Evolutionary conservation across 257 asterid genomes (phyloP).

Genomic region (Buddleja alternifolia): DNA sequence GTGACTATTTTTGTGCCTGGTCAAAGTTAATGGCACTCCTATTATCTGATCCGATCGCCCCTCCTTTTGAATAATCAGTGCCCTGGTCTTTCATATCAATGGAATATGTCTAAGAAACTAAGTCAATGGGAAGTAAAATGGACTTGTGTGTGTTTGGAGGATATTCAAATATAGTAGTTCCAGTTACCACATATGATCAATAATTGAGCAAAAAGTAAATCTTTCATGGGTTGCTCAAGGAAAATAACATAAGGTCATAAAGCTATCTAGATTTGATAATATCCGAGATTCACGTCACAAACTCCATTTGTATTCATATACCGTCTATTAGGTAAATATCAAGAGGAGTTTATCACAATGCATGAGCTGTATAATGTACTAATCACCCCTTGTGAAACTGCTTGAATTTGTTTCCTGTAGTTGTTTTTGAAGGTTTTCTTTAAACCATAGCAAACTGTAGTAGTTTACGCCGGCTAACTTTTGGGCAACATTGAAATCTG

Average conservation of each 20-base stretch:
- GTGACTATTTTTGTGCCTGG: background rate
- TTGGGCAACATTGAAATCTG: background rate
- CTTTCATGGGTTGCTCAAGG: background rate
- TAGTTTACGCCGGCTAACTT: background rate
- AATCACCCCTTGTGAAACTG: background rate
- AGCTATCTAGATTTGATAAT: background rate
- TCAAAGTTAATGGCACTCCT: background rate
- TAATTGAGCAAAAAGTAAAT: background rate
- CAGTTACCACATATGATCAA: background rate
- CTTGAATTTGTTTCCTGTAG: background rate
- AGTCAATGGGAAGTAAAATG: no score
- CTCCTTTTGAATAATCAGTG: background rate
- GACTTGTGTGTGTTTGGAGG: no score
- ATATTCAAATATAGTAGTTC: background rate
- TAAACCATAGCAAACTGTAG: background rate
- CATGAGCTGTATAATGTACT: background rate
- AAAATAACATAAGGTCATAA: background rate
- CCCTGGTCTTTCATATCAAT: background rate
- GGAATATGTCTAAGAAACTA: background rate
- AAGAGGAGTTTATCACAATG: background rate
- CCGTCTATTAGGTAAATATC: background rate
- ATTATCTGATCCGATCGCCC: conserved; percentile 12
- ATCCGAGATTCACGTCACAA: background rate
- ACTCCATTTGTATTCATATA: background rate
- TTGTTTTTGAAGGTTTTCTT: background rate